These are phyloP conservation scores for Teratosphaeriaceae sp. DNA, from an alignment of 2,329 filamentous ascomycete species.

Conservation along the genomic window DNA sequence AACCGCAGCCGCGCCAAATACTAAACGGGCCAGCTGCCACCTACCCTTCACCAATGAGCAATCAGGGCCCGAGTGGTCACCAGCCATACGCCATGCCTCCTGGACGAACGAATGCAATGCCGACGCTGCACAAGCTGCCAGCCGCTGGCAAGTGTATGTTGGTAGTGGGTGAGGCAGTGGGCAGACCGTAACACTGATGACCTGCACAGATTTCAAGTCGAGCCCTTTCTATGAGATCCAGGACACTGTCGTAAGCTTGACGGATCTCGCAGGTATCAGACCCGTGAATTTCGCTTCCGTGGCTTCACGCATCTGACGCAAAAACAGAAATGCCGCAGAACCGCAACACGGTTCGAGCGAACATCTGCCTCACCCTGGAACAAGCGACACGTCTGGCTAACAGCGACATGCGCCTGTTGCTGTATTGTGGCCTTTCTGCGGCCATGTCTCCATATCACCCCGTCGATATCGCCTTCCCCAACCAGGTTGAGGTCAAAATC, in stretches of 20 bases:
- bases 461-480: conserved; percentile 76
- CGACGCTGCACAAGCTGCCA: conserved; percentile 9
- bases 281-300: conserved; percentile 21
- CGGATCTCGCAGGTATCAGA: conserved; percentile 72
- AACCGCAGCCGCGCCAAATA: conserved; percentile 22
- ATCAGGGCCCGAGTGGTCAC: no score
- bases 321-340: conserved; percentile 52
- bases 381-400: conserved; percentile 48
- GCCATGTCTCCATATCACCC: conserved; percentile 50
- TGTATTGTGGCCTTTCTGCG: conserved; percentile 63
- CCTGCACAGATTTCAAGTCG: conserved; percentile 50
- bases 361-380: conserved; percentile 51
- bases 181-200: neutral
- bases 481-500: conserved; percentile 86
- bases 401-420: conserved; percentile 61
- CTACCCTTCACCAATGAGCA: conserved; percentile 7
- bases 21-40: conserved; percentile 4
- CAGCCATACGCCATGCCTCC: conserved; percentile 10
- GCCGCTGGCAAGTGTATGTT: conserved; percentile 15
- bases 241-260: conserved; percentile 56
- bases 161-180: neutral
- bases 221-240: conserved; percentile 81
- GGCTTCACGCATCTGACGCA: conserved; percentile 27
- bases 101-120: conserved; percentile 4
- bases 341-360: conserved; percentile 51